These are phyloP conservation scores for Wallacemonas sp. DNA, from an alignment of 208 protist species.

Conservation along the genomic window DNA sequence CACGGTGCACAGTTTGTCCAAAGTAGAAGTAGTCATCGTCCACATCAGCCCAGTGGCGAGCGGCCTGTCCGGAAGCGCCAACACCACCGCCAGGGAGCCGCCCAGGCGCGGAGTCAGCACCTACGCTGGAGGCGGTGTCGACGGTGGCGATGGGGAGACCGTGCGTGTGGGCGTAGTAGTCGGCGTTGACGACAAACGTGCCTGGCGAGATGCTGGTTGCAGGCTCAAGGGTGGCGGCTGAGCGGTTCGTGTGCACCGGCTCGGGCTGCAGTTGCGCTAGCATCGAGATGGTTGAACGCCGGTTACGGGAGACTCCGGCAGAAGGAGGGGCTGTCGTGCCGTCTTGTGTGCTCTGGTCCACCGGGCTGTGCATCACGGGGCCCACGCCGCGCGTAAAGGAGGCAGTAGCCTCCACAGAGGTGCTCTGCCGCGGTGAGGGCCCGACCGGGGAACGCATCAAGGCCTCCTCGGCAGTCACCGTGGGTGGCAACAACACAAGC, in stretches of 20 bases:
- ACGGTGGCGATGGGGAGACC: not conserved
- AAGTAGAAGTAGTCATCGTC: constrained; percentile 89
- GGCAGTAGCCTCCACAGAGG: constrained; percentile 8
- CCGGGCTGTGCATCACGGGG: constrained; percentile 5
- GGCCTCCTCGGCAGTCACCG: not conserved
- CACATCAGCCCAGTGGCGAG: constrained; percentile 31
- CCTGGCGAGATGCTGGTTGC: constrained; percentile 50
- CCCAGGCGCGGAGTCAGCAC: not conserved
- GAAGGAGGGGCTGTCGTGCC: no score
- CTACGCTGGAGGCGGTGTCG: not conserved
- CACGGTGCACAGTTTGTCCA: constrained; percentile 24
- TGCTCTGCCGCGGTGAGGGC: not conserved
- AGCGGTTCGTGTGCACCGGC: not conserved
- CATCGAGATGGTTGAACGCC: constrained; percentile 7
- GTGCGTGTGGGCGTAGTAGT: constrained; percentile 26
- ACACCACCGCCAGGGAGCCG: not conserved
- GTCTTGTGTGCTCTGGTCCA: not conserved
- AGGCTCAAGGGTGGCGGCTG: constrained; percentile 13
- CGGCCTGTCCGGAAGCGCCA: not conserved
- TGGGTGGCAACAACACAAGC: not conserved
- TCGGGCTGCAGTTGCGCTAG: not conserved
- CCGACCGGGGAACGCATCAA: not conserved
- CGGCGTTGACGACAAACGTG: constrained; percentile 50
- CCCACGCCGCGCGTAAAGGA: not conserved
- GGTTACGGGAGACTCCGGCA: not conserved